Percentiles rank a stretch among this genome's conserved stretches.
phyloP scores from a whole-genome alignment of 345 rosid genomes.

The Hibiscus mutabilis region DNA sequence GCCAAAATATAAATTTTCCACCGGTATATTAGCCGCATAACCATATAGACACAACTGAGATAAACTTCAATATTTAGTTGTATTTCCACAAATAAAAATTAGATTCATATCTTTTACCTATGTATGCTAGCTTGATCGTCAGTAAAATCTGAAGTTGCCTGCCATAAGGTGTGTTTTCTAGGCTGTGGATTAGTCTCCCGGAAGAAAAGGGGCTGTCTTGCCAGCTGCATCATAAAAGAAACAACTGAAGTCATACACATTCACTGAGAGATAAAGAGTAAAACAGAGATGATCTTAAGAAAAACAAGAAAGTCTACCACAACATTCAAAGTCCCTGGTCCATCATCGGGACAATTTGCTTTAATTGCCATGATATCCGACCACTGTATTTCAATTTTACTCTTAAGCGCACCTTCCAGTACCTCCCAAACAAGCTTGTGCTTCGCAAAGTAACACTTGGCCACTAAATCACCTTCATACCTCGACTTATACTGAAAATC shows the following conservation, averaged over 20 bases:
- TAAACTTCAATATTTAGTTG: not conserved
- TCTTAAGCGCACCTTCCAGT: not conserved
- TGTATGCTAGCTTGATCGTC: constrained; percentile 85
- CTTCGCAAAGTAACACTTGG: not conserved
- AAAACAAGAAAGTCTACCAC: not conserved
- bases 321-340: not conserved
- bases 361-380: not conserved
- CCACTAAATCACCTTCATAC: not conserved
- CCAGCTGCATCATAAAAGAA: constrained; percentile 48
- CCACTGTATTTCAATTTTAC: not conserved
- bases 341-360: not conserved
- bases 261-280: not conserved
- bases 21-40: not conserved
- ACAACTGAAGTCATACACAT: not conserved
- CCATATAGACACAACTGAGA: not conserved
- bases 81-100: not conserved
- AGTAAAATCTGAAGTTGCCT: constrained; percentile 93
- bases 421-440: not conserved
- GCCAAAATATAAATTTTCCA: not conserved
- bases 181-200: constrained; percentile 98
- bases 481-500: not conserved
- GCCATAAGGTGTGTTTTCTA: constrained; percentile 96
- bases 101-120: constrained; percentile 34
- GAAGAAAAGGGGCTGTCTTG: constrained; percentile 85
- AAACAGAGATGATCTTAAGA: constrained; percentile 23